Conservation (phyloP, 108 stramenopile genomes). For the Conticribra guillardii region DNA sequence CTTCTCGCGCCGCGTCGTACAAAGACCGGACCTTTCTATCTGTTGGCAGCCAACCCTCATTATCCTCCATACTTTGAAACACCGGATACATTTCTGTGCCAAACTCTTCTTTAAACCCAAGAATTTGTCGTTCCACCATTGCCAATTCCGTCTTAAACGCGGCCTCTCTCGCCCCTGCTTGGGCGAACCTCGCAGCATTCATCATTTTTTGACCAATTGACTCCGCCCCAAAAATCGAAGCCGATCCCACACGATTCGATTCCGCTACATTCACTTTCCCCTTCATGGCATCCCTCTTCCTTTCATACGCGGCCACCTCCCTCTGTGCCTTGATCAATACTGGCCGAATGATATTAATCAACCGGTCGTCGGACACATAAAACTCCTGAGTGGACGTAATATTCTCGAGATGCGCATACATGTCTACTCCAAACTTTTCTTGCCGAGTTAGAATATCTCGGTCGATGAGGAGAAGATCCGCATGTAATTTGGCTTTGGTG, state of each 20-base stretch:
- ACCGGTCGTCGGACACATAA: conserved; percentile 67
- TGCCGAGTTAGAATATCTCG: conserved; percentile 67
- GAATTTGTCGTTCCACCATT: conserved; percentile 62
- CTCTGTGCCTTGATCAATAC: conserved; percentile 69
- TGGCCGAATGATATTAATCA: conserved; percentile 69
- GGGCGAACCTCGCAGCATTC: conserved; percentile 74
- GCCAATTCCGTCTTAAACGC: conserved; percentile 74
- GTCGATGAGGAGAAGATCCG: conserved; percentile 79
- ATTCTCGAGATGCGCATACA: conserved; percentile 78
- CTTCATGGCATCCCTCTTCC: conserved; percentile 60
- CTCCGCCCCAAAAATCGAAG: conserved; percentile 64
- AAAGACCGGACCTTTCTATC: conserved; percentile 75
- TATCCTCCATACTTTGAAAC: conserved; percentile 74
- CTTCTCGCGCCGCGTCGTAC: conserved; percentile 70
- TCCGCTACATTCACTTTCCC: conserved; percentile 64
- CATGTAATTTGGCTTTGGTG: conserved; percentile 66
- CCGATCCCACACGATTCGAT: conserved; percentile 52
- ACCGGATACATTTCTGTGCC: conserved; percentile 64
- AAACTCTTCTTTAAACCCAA: conserved; percentile 77
- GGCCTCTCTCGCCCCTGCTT: conserved; percentile 67
- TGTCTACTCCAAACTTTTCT: conserved; percentile 77
- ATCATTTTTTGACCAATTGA: conserved; percentile 64
- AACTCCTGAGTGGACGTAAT: conserved; percentile 71
- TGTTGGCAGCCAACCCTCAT: conserved; percentile 76
- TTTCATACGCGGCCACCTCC: conserved; percentile 77